phyloP scores from a whole-genome alignment of 2,329 filamentous ascomycete species.

The Berkeleyomyces basicola region DNA sequence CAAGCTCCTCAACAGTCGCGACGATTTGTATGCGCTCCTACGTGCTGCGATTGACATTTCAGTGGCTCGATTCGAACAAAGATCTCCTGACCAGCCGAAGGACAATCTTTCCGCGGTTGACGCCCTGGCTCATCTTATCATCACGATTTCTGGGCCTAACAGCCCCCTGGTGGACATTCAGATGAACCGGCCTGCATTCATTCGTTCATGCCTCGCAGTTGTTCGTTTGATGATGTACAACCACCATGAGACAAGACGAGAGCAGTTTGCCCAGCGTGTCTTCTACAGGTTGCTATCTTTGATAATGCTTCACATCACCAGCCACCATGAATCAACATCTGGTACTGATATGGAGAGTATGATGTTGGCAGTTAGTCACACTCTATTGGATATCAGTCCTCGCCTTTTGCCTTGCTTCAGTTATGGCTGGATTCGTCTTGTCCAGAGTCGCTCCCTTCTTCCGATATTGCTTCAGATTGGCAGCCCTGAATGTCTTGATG shows the following conservation, averaged over 20 bases:
- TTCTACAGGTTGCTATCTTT: slow-evolving; percentile 83
- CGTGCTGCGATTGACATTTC: slow-evolving; percentile 67
- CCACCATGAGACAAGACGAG: slow-evolving; percentile 65
- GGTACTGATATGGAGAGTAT: slow-evolving; percentile 1
- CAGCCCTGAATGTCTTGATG: slow-evolving; percentile 35
- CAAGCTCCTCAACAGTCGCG: slow-evolving; percentile 53
- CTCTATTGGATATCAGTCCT: slow-evolving; percentile 59
- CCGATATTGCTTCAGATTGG: slow-evolving; percentile 48
- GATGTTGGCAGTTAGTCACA: slow-evolving; percentile 27
- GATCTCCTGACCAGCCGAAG: slow-evolving; percentile 40
- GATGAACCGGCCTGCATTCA: slow-evolving; percentile 42
- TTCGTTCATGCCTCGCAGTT: slow-evolving; percentile 66
- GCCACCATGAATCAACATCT: slow-evolving; percentile 23
- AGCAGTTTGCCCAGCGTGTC: slow-evolving; percentile 70
- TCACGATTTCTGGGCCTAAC: slow-evolving; percentile 41
- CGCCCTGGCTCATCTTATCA: slow-evolving; percentile 65
- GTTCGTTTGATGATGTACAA: slow-evolving; percentile 68
- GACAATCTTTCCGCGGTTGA: slow-evolving; percentile 45
- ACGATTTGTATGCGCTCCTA: slow-evolving; percentile 66
- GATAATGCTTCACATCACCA: slow-evolving; percentile 53
- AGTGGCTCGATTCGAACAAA: slow-evolving; percentile 60
- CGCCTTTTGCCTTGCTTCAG: slow-evolving; percentile 63
- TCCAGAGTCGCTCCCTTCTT: slow-evolving; percentile 75
- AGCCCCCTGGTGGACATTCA: slow-evolving; percentile 8
- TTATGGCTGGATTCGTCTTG: slow-evolving; percentile 67